phyloP scores from a whole-genome alignment of 108 stramenopile species.

The Chaetoceros muelleri region DNA sequence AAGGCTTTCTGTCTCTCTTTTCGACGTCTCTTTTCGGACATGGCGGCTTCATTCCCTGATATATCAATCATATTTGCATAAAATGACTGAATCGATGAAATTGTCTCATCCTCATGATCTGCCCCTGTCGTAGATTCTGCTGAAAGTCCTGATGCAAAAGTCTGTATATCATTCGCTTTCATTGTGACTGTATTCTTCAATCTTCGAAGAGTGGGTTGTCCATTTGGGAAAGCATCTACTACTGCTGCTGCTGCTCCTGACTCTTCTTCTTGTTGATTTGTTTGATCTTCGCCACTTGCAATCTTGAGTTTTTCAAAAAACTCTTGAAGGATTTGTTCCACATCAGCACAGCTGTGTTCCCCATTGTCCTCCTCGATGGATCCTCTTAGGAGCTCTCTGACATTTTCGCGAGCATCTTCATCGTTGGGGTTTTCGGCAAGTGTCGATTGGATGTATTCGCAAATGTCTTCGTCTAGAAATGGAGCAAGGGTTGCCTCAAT shows the following conservation, averaged over 20 bases:
- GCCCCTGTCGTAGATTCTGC: slow-evolving; percentile 19
- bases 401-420: slow-evolving; percentile 49
- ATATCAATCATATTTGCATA: slow-evolving; percentile 65
- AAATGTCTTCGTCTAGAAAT: slow-evolving; percentile 47
- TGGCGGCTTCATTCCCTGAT: slow-evolving; percentile 21
- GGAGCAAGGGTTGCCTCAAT: slow-evolving; percentile 7
- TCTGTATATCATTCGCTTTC: slow-evolving; percentile 36
- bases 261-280: not conserved
- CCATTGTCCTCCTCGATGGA: slow-evolving; percentile 28
- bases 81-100: slow-evolving; percentile 36
- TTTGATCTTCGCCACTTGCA: not conserved
- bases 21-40: slow-evolving; percentile 42
- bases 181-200: slow-evolving; percentile 45
- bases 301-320: slow-evolving; percentile 31
- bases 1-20: slow-evolving; percentile 50
- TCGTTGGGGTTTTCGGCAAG: slow-evolving; percentile 39
- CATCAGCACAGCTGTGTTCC: too few species aligned
- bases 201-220: slow-evolving; percentile 16
- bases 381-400: slow-evolving; percentile 25
- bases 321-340: slow-evolving; percentile 13
- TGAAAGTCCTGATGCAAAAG: slow-evolving; percentile 41
- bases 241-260: not conserved
- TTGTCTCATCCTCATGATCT: slow-evolving; percentile 6
- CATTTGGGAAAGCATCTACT: too few species aligned
- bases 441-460: slow-evolving; percentile 47